Evolutionary conservation across 2,329 filamentous ascomycete species (phyloP), one percentile per base, ranked within the genome.

Genomic region (Rachicladosporium sp.): DNA sequence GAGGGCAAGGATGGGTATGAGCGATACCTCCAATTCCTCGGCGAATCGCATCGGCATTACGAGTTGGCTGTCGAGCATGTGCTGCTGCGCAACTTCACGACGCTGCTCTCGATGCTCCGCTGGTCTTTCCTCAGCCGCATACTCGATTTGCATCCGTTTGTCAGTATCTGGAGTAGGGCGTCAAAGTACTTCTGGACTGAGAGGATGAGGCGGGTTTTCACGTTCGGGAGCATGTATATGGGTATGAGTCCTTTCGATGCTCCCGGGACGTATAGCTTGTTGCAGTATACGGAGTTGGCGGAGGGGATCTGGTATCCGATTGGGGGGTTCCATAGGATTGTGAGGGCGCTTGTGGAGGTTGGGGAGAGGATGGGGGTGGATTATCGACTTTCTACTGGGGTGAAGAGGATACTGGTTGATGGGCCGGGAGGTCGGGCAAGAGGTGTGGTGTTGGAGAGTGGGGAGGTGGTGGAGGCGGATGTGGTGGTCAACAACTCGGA

Each of bases 221-320:
- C 81, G 0, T 86, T 86, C 58, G 80, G 75, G 13, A 84, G 78
- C 50, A 87, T 86, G 81, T 86, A 87, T 53, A 81, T 86, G 76
- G 82, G 82, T 0, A 86, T 86, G 81, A 78, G 70, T 40, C 82
- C 82, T 0, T 86, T 81, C 53, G 78, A 83, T 53, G 80, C 82
- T 0, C 82, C 81, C 0, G 80, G 76, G 3, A 85, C 81, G 2
- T 86, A 86, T 60, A 78, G 72, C 36, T 58, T 86, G 43, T 63
- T 86, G 37, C 81, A 85, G 58, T 86, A 85, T 55, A 81, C 81
- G 0, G 81, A 86, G 61, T 61, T 84, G 27, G 76, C 78, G 0
- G 79, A 87, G 61, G 82, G 82, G 0, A 83, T 87, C 33, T 81
- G 80, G 76, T 86, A 83, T 60, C 79, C 80, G 0, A 67, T 71